A percentile compares a stretch with the other conserved stretches of the same genome.
Evolutionary conservation across 805 yeast genomes (phyloP).

Genomic region (Wickerhamiella kurtzmanii): DNA sequence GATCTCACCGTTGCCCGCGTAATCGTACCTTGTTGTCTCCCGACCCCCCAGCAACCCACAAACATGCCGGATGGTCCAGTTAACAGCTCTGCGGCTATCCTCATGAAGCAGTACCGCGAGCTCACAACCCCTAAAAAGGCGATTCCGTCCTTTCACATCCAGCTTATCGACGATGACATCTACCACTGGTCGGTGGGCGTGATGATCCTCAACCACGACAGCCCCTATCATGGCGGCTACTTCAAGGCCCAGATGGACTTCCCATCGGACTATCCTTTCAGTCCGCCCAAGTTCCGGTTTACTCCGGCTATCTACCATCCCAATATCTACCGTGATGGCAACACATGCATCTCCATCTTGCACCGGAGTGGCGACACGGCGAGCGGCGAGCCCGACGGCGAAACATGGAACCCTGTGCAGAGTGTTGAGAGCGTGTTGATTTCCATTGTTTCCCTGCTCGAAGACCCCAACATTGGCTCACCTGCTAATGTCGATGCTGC

Average conservation of each 20-base stretch:
- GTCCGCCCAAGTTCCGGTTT: slow-evolving; percentile 87
- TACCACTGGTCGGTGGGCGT: slow-evolving; percentile 75
- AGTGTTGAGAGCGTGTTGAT: slow-evolving; percentile 83
- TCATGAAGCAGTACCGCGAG: slow-evolving; percentile 87
- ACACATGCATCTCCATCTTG: slow-evolving; percentile 81
- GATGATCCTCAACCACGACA: slow-evolving; percentile 79
- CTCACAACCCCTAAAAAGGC: slow-evolving; percentile 86
- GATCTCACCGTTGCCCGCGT: too few species aligned
- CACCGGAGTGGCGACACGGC: slow-evolving; percentile 87
- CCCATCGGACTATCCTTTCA: slow-evolving; percentile 80
- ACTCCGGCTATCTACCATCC: slow-evolving; percentile 92
- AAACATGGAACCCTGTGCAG: slow-evolving; percentile 68
- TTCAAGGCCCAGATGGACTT: slow-evolving; percentile 87
- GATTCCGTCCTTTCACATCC: slow-evolving; percentile 50
- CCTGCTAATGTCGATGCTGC: slow-evolving; percentile 97
- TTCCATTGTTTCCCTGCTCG: slow-evolving; percentile 77
- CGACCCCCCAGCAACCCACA: too few species aligned
- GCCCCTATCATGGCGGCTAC: slow-evolving; percentile 87
- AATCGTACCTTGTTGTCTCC: too few species aligned
- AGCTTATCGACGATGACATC: slow-evolving; percentile 47
- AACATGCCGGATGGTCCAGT: slow-evolving; percentile 13
- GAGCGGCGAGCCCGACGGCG: slow-evolving; percentile 82
- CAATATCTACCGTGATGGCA: slow-evolving; percentile 85
- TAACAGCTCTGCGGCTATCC: slow-evolving; percentile 53
- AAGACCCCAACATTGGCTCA: slow-evolving; percentile 84